Percentiles rank a stretch among this genome's conserved stretches.
Conservation (phyloP, 2,329 filamentous ascomycete species). For the Colletotrichum sp. region DNA sequence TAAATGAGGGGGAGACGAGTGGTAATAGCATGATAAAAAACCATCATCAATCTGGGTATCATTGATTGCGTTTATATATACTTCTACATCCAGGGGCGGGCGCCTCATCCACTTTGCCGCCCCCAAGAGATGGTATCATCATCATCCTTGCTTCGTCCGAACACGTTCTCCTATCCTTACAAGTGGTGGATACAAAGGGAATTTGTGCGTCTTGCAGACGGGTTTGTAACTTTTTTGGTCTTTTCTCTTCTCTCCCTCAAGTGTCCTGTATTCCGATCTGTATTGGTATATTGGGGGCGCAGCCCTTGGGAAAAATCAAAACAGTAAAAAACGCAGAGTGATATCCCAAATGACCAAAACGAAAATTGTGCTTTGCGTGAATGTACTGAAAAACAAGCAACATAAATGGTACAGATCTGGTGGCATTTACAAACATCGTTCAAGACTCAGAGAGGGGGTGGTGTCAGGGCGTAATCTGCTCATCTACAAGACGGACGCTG, state of each 20-base stretch:
- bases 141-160: neutral
- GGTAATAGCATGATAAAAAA: neutral
- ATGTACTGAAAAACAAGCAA: neutral
- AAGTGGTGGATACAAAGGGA: neutral
- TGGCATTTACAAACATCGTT: neutral
- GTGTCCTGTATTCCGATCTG: conserved; percentile 6
- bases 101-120: neutral
- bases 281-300: neutral
- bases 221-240: neutral
- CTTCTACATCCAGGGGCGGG: neutral
- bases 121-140: neutral
- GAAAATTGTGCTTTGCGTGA: neutral
- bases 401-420: neutral
- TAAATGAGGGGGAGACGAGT: neutral
- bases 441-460: neutral
- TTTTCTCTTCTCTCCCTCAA: neutral
- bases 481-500: conserved; percentile 42
- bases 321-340: neutral
- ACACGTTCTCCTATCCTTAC: neutral
- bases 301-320: neutral
- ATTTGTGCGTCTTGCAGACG: neutral
- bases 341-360: neutral
- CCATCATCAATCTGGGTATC: conserved; percentile 15
- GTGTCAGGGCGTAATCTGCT: neutral
- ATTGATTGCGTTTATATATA: neutral